phyloP scores from a whole-genome alignment of 139 green algal genomes.

The Deuterostichococcus epilithicus region DNA sequence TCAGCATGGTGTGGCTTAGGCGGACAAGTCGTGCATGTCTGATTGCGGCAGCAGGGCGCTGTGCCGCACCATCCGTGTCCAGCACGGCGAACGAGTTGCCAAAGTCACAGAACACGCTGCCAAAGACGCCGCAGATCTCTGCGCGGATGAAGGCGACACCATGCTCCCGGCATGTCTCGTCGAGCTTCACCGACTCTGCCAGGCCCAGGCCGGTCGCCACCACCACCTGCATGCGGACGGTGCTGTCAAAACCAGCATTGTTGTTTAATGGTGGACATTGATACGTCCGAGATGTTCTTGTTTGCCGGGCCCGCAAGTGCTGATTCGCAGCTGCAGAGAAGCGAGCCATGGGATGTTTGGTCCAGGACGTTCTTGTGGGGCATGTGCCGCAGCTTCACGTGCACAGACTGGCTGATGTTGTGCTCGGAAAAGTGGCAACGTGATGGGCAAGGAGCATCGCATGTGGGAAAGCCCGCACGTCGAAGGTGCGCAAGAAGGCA shows the following conservation, averaged over 20 bases:
- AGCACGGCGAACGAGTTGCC: constrained; percentile 80
- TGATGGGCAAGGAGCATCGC: neutral
- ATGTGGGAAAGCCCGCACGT: constrained; percentile 46
- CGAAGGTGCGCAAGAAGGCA: constrained; percentile 69
- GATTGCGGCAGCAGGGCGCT: too few relatives aligned
- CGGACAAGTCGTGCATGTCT: too few relatives aligned
- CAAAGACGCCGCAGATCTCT: constrained; percentile 90
- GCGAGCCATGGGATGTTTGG: too few relatives aligned
- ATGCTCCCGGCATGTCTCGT: constrained; percentile 77
- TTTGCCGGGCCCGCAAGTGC: too few relatives aligned
- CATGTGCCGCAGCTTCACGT: neutral
- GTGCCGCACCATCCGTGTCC: constrained; percentile 79
- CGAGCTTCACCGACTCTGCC: constrained; percentile 60
- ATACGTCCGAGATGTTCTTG: too few relatives aligned
- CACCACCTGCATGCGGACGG: constrained; percentile 85
- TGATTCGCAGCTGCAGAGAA: too few relatives aligned
- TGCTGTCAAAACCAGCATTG: too few relatives aligned
- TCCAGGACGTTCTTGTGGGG: too few relatives aligned
- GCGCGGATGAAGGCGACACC: constrained; percentile 83
- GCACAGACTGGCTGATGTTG: neutral
- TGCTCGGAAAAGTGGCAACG: too few relatives aligned
- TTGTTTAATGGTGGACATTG: too few relatives aligned
- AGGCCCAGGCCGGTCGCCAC: constrained; percentile 68
- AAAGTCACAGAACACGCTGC: constrained; percentile 94
- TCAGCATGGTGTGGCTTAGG: too few relatives aligned